Percentiles rank a stretch among this genome's conserved stretches.
Evolutionary conservation across 495 filamentous ascomycete species (phyloP).

Genomic region (Arthonia radiata): DNA sequence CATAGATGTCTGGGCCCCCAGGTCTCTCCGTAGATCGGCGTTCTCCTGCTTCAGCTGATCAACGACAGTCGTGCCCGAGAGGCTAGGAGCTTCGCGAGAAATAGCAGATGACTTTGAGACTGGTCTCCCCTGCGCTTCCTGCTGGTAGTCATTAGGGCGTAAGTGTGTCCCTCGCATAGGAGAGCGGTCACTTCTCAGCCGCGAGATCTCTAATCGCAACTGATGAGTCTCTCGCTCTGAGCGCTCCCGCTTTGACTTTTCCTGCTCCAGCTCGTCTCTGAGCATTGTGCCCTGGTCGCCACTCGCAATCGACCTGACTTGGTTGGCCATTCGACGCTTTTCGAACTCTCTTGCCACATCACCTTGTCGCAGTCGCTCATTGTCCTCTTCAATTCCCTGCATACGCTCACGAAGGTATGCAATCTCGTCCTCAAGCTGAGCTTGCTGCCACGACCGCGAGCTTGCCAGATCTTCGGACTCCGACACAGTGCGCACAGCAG

Average conservation of each 20-base stretch:
- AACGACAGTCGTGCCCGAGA: conserved; percentile 39
- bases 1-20: conserved; percentile 93
- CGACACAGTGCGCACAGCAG: conserved; percentile 18
- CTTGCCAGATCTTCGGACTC: conserved; percentile 21
- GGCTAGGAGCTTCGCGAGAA: conserved; percentile 24
- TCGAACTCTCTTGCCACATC: conserved; percentile 50
- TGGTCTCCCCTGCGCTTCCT: conserved; percentile 25
- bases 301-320: conserved; percentile 50
- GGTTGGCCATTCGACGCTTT: conserved; percentile 56
- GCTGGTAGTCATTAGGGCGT: conserved; percentile 7
- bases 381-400: conserved; percentile 56
- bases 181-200: too few species aligned
- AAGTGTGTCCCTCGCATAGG: too few species aligned
- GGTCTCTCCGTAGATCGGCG: conserved; percentile 69
- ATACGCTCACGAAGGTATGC: conserved; percentile 58
- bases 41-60: conserved; percentile 79
- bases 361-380: conserved; percentile 59
- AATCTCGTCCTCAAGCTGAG: conserved; percentile 65
- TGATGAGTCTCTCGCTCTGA: too few species aligned
- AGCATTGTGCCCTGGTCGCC: too few species aligned
- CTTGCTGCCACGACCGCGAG: conserved; percentile 35
- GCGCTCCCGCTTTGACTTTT: too few species aligned
- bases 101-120: conserved; percentile 33
- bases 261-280: too few species aligned
- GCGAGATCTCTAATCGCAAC: too few species aligned